A percentile compares a stretch with the other conserved stretches of the same genome.
These are phyloP conservation scores for Stentor coeruleus DNA, from an alignment of 73 alveolate species.

Conservation along the genomic window DNA sequence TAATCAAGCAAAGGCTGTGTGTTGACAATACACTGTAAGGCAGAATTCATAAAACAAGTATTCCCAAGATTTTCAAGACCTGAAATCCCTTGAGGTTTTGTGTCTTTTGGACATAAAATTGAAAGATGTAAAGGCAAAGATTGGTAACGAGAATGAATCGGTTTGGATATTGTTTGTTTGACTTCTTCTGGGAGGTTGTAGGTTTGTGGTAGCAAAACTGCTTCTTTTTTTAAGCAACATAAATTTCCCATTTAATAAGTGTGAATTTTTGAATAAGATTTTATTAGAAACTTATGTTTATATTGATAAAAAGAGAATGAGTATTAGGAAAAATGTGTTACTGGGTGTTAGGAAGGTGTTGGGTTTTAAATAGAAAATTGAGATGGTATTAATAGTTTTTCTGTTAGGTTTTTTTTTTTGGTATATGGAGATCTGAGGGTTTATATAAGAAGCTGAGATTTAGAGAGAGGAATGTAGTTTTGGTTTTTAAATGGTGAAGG, in stretches of 20 bases:
- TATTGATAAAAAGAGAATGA: background rate
- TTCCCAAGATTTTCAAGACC: constrained; percentile 74
- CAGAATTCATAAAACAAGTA: constrained; percentile 77
- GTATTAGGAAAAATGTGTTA: background rate
- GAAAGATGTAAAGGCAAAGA: background rate
- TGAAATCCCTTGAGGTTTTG: constrained; percentile 43
- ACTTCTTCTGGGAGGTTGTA: background rate
- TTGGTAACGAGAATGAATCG: background rate
- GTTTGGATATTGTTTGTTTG: too few species aligned
- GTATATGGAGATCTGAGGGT: too few species aligned
- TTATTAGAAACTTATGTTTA: background rate
- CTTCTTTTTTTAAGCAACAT: background rate
- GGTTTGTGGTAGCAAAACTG: background rate
- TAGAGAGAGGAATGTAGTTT: too few species aligned
- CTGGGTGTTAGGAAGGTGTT: background rate
- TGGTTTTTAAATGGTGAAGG: background rate
- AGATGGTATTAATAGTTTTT: background rate
- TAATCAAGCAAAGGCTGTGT: constrained; percentile 63
- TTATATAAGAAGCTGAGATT: too few species aligned
- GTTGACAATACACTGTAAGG: constrained; percentile 72
- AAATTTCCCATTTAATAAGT: background rate
- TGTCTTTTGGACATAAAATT: background rate
- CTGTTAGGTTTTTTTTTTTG: background rate
- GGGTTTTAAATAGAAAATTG: background rate
- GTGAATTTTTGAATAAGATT: too few species aligned